A percentile compares a stretch with the other conserved stretches of the same genome.
phyloP scores from a whole-genome alignment of 192 early-diverging fungal genomes.

The Backusella tuberculispora region DNA sequence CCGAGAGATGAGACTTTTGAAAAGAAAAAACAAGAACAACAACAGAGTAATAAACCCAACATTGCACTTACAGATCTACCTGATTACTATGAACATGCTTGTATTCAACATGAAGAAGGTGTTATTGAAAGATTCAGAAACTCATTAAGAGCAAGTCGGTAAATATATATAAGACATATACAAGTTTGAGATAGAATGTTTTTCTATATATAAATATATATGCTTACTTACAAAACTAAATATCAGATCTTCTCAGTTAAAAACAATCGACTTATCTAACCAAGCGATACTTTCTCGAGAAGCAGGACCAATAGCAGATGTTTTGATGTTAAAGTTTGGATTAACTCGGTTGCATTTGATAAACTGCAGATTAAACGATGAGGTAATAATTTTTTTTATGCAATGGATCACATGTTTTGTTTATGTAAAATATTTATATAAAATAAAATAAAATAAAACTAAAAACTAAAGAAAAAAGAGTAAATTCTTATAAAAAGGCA shows the following conservation, averaged over 20 bases:
- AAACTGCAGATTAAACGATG: conserved; percentile 75
- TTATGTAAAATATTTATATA: neutral
- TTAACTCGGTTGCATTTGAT: conserved; percentile 64
- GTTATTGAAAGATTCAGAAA: conserved; percentile 21
- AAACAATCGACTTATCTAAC: conserved; percentile 33
- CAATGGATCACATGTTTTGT: neutral
- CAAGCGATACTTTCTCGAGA: conserved; percentile 53
- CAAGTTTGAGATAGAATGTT: neutral
- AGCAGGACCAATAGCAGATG: conserved; percentile 75
- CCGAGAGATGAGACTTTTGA: conserved; percentile 16
- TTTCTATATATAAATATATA: conserved; percentile 15
- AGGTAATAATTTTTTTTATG: conserved; percentile 43
- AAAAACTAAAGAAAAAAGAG: too few species aligned
- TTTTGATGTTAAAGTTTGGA: conserved; percentile 77
- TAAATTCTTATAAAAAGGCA: conserved; percentile 38
- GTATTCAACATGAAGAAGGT: conserved; percentile 28
- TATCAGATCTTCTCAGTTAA: conserved; percentile 18
- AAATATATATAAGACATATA: neutral
- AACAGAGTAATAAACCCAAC: neutral
- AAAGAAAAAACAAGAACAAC: neutral
- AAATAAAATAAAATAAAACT: too few species aligned
- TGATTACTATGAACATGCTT: conserved; percentile 33
- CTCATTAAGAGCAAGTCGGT: conserved; percentile 19
- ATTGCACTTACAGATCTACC: conserved; percentile 13
- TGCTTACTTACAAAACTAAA: neutral